phyloP scores from a whole-genome alignment of 192 early-diverging fungal species.

The Coemansia sp. region DNA sequence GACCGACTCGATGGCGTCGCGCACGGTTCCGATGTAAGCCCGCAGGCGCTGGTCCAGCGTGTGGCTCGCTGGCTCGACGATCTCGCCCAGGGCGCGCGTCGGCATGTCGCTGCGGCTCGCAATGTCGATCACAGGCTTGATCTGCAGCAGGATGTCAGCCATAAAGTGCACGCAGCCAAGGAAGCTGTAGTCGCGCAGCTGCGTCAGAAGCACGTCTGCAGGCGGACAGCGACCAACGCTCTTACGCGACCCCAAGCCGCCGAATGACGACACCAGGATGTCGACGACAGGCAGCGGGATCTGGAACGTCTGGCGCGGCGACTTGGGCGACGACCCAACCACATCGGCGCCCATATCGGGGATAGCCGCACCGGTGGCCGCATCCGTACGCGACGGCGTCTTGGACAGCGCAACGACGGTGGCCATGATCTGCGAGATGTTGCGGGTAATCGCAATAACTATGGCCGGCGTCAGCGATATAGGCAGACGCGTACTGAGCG shows the following conservation, averaged over 20 bases:
- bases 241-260: conserved; percentile 26
- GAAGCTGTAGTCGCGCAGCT: conserved; percentile 43
- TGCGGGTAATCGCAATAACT: conserved; percentile 44
- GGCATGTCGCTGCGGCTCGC: conserved; percentile 32
- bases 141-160: conserved; percentile 38
- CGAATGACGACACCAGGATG: conserved; percentile 28
- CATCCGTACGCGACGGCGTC: conserved; percentile 3
- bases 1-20: conserved; percentile 46
- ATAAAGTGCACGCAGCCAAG: conserved; percentile 51
- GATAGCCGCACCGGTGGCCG: neutral
- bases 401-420: conserved; percentile 40
- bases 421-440: conserved; percentile 49
- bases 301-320: conserved; percentile 37
- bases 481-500: conserved; percentile 39
- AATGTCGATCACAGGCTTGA: conserved; percentile 45
- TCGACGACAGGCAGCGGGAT: conserved; percentile 45
- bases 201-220: conserved; percentile 32
- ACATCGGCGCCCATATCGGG: conserved; percentile 16
- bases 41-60: conserved; percentile 45
- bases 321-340: conserved; percentile 16
- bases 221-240: conserved; percentile 45
- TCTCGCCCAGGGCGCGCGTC: conserved; percentile 21
- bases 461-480: conserved; percentile 41
- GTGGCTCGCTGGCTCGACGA: conserved; percentile 16
- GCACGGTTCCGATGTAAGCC: conserved; percentile 29